Percentiles rank a stretch among this genome's conserved stretches.
Evolutionary conservation across 148 eudicot genomes (phyloP).

Genomic region (Rhododendron williamsianum): DNA sequence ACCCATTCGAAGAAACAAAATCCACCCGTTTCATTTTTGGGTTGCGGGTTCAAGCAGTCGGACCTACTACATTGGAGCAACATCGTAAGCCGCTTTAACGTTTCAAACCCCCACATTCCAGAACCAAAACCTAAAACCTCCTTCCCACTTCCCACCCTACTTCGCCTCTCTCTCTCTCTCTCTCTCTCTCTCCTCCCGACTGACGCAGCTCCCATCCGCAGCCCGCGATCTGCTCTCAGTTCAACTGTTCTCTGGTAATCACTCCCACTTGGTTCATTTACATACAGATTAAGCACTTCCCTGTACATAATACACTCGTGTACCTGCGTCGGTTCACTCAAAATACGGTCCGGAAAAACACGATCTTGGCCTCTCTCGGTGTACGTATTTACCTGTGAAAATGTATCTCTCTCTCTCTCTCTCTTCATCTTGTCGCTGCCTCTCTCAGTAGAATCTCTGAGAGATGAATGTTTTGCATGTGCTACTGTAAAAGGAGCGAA

Average conservation of each 20-base stretch:
- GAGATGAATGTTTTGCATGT: too few relatives aligned
- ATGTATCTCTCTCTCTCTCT: too few relatives aligned
- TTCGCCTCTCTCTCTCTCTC: not conserved
- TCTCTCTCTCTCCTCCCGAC: not conserved
- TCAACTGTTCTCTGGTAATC: not conserved
- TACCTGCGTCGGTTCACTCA: not conserved
- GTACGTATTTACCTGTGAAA: too few relatives aligned
- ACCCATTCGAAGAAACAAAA: too few relatives aligned
- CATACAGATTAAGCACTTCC: not conserved
- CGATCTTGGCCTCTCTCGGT: not conserved
- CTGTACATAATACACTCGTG: not conserved
- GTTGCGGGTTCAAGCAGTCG: too few relatives aligned
- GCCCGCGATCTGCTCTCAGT: not conserved
- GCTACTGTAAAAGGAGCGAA: too few relatives aligned
- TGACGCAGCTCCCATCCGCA: not conserved
- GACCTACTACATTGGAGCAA: too few relatives aligned
- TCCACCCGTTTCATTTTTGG: too few relatives aligned
- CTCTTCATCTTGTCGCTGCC: too few relatives aligned
- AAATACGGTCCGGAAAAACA: not conserved
- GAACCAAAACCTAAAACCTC: not conserved
- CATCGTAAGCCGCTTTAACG: too few relatives aligned
- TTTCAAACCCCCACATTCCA: not conserved
- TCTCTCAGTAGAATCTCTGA: too few relatives aligned
- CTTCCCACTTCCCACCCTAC: not conserved
- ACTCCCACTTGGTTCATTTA: not conserved